Evolutionary conservation across 257 asterid species (phyloP).

Genomic region (Fraxinus anomala): DNA sequence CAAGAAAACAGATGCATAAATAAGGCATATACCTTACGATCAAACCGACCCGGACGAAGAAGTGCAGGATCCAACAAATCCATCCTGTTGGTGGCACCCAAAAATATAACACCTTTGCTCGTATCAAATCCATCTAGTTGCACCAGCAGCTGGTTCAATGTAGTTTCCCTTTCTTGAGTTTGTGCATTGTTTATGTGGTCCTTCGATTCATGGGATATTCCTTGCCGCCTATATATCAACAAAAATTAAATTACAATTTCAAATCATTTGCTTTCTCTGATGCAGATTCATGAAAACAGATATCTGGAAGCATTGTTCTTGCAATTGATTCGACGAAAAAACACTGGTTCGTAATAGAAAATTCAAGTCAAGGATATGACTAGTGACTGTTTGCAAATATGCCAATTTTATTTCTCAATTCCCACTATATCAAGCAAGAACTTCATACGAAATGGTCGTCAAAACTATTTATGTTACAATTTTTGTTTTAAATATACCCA

Average conservation of each 20-base stretch:
- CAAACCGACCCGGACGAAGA: conserved; percentile 99
- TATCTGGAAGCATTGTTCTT: too few relatives aligned
- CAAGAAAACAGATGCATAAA: conserved; percentile 7
- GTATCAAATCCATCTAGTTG: conserved; percentile 98
- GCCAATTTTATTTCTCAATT: background rate
- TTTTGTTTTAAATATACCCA: background rate
- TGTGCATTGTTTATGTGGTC: conserved; percentile 67
- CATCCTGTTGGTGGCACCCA: conserved; percentile 95
- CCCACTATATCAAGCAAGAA: background rate
- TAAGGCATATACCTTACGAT: conserved; percentile 76
- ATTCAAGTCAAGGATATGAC: too few relatives aligned
- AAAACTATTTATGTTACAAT: background rate
- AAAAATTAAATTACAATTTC: conserved; percentile 20
- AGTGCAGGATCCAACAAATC: conserved; percentile 98
- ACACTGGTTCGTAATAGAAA: too few relatives aligned
- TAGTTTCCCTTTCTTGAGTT: conserved; percentile 95
- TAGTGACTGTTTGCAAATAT: background rate
- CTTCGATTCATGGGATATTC: conserved; percentile 52
- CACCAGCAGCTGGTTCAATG: conserved; percentile 89
- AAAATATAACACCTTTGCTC: conserved; percentile 93
- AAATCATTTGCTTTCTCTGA: conserved; percentile 6
- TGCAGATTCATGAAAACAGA: background rate
- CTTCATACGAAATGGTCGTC: background rate
- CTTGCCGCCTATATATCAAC: conserved; percentile 75
- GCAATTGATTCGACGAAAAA: too few relatives aligned